Base-by-base conservation (phyloP, 2,329 filamentous ascomycete genomes). In the Aureobasidium subglaciale region DNA sequence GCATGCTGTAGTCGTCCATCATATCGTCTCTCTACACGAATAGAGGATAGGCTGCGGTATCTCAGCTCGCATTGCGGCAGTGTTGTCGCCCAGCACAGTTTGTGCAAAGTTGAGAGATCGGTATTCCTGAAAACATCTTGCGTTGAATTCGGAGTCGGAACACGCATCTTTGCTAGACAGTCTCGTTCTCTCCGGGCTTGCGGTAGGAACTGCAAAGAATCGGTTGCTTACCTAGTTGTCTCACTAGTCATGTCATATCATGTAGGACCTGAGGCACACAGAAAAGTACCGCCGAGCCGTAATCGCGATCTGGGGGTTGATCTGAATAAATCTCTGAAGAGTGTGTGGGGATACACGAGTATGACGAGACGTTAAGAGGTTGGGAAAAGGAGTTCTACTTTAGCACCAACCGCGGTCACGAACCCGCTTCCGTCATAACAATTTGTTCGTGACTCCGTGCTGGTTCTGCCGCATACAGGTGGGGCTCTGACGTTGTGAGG, bases 381-480 rank as follows among this genome's bases (percentile, higher is more conserved):
- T 38, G 32, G 48, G 24, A 27, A n/a, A 7, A 24, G n/a, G 24
- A 41, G 32, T 46, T 45, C 30, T 35, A 9, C 20, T 48, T 35
- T 25, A 30, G 20, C 30, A 35, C 20, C 43, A 16, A 18, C 43
- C 16, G 2, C 20, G 30, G 30, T 48, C 30, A 35, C 13, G 20
- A 35, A 48, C 13, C 43, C 29, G 43, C 7, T 20, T 38, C 46
- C 46, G 46, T 50, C 46, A 50, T 50, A 15, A 27, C 34, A 38
- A 50, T 50, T 38, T 50, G 4, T 9, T 20, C 15, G 25, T 22
- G 42, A 32, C 34, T 37, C 46, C 11, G 22, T 15, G 32, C 37
- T 40, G 37, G n/a, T 13, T 22, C 37, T 40, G 30, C 34, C 34
- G 46, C 22, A 29, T 27, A 20, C 16, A 29, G 25, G 48, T 52